Base-by-base conservation (phyloP, 1,284 basidiomycete species). In the Apiotrichum akiyoshidainum region DNA sequence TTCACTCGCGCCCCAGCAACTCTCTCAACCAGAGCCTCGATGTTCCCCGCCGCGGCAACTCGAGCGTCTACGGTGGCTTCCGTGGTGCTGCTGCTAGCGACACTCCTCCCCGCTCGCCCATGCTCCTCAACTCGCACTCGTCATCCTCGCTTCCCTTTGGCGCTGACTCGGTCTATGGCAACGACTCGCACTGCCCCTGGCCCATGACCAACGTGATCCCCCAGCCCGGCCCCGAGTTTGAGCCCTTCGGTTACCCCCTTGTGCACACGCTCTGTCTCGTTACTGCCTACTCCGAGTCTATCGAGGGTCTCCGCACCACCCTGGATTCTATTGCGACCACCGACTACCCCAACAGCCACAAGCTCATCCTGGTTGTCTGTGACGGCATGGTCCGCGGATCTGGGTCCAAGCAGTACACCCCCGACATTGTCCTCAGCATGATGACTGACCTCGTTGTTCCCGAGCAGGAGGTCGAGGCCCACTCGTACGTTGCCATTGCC, bases 301-400 rank as follows among this genome's bases (percentile, higher is more conserved):
- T 95, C 35, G 94, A 97, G 76, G 96, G 96, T 81, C 82, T 99
- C 4, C 86, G 95, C 41, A 99, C 96, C 10, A 99, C 96, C 0
- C 81, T 99, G 26, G 95, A 99, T 79, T 98, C 95, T 17, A 85
- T 99, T 26, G 93, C 94, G 6, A 99, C 95, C 9, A 98, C 95
- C 46, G 94, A 98, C 78, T 99, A 98, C 74, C 95, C 95, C 33
- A 98, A 99, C 81, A 92, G 89, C 67, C 96, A 99, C 82, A 99
- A 99, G 76, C 76, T 98, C 54, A 87, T 99, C 61, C 81, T 99
- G 60, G 87, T 99, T 72, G 95, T 99, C 66, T 92, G 93, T 49
- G 96, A 99, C 75, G 96, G 96, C 69, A 92, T 97, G 87, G 96
- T 99, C 71, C 93, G 94, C 81, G 96, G 96, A 68, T 59, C 59